phyloP scores from a whole-genome alignment of 352 stramenopile species.

The Pythium myriotylum region DNA sequence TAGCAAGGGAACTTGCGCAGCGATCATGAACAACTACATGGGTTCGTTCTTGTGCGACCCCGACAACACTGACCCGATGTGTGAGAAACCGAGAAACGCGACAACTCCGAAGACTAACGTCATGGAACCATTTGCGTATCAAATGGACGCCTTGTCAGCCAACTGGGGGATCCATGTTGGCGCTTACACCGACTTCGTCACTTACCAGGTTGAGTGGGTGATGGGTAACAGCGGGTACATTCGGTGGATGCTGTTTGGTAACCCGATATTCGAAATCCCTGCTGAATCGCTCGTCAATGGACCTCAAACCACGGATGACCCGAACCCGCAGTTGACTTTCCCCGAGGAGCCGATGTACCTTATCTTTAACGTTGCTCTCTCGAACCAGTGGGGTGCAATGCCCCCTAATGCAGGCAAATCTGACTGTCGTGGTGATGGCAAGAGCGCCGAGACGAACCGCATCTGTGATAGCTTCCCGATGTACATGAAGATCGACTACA shows the following conservation, averaged over 20 bases:
- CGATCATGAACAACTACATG: slow-evolving; percentile 65
- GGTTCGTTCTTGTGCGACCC: slow-evolving; percentile 65
- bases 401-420: slow-evolving; percentile 58
- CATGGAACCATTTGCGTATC: slow-evolving; percentile 67
- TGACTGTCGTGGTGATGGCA: slow-evolving; percentile 59
- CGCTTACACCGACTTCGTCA: slow-evolving; percentile 60
- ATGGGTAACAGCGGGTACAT: slow-evolving; percentile 64
- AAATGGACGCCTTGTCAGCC: slow-evolving; percentile 75
- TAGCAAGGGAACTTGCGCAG: slow-evolving; percentile 62
- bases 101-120: slow-evolving; percentile 53
- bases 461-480: slow-evolving; percentile 82
- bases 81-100: slow-evolving; percentile 43
- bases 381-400: slow-evolving; percentile 76
- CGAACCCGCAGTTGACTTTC: slow-evolving; percentile 62
- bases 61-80: slow-evolving; percentile 59
- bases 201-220: slow-evolving; percentile 78
- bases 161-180: slow-evolving; percentile 71
- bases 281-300: slow-evolving; percentile 50
- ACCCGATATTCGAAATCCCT: slow-evolving; percentile 75
- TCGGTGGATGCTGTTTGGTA: slow-evolving; percentile 62
- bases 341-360: slow-evolving; percentile 93
- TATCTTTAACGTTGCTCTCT: slow-evolving; percentile 94
- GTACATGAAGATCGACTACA: slow-evolving; percentile 89
- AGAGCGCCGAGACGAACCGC: slow-evolving; percentile 46
- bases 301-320: slow-evolving; percentile 40